Percentiles rank a stretch among this genome's conserved stretches.
phyloP scores from a whole-genome alignment of 164 flowering plant species.

The Sextonia rubra region DNA sequence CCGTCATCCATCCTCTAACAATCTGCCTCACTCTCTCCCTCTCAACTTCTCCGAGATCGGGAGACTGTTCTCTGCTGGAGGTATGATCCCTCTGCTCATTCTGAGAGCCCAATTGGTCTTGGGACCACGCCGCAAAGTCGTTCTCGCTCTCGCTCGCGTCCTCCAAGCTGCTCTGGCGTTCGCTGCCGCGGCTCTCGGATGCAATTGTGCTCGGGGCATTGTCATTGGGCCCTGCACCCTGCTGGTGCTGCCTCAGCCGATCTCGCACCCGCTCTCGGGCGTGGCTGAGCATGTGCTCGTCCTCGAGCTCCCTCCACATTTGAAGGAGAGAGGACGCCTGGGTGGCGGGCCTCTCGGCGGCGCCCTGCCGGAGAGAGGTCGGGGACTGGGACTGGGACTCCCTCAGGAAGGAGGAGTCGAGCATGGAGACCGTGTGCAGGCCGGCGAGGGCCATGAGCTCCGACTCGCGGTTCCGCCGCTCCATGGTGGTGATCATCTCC shows the following conservation, averaged over 20 bases:
- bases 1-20: constrained; percentile 71
- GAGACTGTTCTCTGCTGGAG: constrained; percentile 91
- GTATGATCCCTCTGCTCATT: constrained; percentile 44
- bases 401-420: constrained; percentile 69
- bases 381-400: constrained; percentile 88
- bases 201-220: constrained; percentile 40
- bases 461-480: constrained; percentile 85
- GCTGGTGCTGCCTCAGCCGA: constrained; percentile 56
- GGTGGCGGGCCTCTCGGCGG: constrained; percentile 72
- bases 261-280: constrained; percentile 75
- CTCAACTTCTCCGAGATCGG: constrained; percentile 89
- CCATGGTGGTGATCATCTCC: constrained; percentile 96
- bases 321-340: constrained; percentile 81
- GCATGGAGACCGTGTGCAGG: constrained; percentile 67
- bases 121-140: constrained; percentile 75
- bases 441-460: constrained; percentile 98
- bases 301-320: constrained; percentile 99
- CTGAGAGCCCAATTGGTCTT: constrained; percentile 48
- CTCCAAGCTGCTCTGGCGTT: constrained; percentile 49
- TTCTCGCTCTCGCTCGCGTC: constrained; percentile 83
- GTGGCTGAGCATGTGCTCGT: constrained; percentile 66
- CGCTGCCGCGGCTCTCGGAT: constrained; percentile 55
- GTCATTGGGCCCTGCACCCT: constrained; percentile 47
- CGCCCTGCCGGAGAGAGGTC: constrained; percentile 62
- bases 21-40: constrained; percentile 80